Percentiles rank a stretch among this genome's conserved stretches.
phyloP scores from a whole-genome alignment of 768 basidiomycete genomes.

The Bullera alba region DNA sequence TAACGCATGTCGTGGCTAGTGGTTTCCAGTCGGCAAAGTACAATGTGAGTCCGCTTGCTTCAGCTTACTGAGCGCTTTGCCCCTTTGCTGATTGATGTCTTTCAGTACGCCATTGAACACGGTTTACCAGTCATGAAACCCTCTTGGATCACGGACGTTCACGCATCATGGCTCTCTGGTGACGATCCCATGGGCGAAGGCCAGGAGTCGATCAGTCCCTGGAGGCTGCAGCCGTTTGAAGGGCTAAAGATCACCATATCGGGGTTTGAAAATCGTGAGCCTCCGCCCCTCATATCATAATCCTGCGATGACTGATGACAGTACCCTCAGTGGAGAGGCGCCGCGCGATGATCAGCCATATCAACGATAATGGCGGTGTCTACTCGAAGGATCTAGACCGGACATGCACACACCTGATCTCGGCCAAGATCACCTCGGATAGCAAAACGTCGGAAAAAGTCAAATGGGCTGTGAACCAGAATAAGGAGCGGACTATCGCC shows the following conservation, averaged over 20 bases:
- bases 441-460: constrained; percentile 58
- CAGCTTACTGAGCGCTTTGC: neutral
- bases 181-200: constrained; percentile 65
- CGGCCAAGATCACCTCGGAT: constrained; percentile 53
- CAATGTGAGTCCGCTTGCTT: constrained; percentile 51
- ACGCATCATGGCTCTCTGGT: constrained; percentile 68
- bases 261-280: constrained; percentile 58
- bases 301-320: neutral
- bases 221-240: constrained; percentile 68
- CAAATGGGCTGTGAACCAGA: constrained; percentile 44
- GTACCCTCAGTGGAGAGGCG: constrained; percentile 50
- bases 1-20: constrained; percentile 81
- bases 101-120: constrained; percentile 71
- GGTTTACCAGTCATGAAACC: constrained; percentile 72
- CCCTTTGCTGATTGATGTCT: neutral
- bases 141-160: constrained; percentile 67
- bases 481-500: constrained; percentile 13
- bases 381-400: constrained; percentile 72
- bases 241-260: constrained; percentile 66
- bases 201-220: constrained; percentile 50
- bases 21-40: constrained; percentile 82
- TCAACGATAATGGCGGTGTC: constrained; percentile 58
- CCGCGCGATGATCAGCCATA: constrained; percentile 58
- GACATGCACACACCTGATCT: constrained; percentile 75
- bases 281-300: neutral